Percentiles rank a stretch among this genome's conserved stretches.
These are phyloP conservation scores for Lobosporangium transversale DNA, from an alignment of 192 early-diverging fungal genomes.

Conservation along the genomic window DNA sequence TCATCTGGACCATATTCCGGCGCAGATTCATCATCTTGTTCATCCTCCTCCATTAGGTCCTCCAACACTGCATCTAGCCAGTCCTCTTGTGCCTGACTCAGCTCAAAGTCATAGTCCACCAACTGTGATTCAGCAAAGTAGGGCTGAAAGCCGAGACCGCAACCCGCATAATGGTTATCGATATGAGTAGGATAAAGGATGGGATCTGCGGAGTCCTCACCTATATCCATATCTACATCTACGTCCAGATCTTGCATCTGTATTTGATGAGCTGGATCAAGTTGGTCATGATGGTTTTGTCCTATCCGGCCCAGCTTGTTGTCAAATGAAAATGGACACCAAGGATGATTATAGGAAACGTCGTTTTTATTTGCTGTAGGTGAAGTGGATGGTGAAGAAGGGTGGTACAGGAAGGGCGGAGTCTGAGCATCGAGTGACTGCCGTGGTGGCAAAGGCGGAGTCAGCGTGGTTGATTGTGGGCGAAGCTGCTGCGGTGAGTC, in stretches of 20 bases:
- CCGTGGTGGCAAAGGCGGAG: conserved; percentile 11
- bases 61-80: conserved; percentile 46
- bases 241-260: conserved; percentile 17
- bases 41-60: conserved; percentile 44
- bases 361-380: not conserved
- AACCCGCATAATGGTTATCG: not conserved
- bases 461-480: no score
- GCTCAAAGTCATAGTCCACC: conserved; percentile 23
- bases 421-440: not conserved
- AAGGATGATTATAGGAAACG: conserved; percentile 1
- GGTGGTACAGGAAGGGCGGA: not conserved
- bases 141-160: not conserved
- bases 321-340: conserved; percentile 31
- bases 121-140: conserved; percentile 8
- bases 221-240: conserved; percentile 28
- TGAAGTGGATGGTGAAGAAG: not conserved
- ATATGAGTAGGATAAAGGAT: not conserved
- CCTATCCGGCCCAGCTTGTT: conserved; percentile 38
- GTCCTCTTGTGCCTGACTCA: conserved; percentile 34
- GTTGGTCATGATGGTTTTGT: not conserved
- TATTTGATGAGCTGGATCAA: no score
- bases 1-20: conserved; percentile 15
- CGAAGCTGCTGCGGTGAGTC: conserved; percentile 7
- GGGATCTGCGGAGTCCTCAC: conserved; percentile 7
- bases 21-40: conserved; percentile 14